Base-by-base conservation (phyloP, 225 moss, liverwort and hornwort species). In the Straminergon stramineum region DNA sequence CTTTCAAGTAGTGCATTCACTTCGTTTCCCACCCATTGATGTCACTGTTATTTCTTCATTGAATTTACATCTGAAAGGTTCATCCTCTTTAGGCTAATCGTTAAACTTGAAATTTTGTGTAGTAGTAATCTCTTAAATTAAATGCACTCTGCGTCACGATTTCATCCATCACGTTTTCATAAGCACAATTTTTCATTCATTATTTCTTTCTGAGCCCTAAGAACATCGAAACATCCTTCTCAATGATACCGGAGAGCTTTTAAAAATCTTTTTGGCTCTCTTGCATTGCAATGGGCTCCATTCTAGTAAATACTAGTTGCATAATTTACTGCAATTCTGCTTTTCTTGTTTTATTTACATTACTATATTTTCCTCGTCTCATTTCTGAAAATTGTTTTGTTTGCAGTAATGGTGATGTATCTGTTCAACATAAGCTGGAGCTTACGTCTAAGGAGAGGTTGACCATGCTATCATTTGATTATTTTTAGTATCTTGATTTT, bases 1-100 rank as follows among this genome's bases (percentile, higher is more conserved):
- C 94, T 91, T 92, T 96, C 91, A 97, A 95, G 99, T 97, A 95
- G 93, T 90, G 92, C 86, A 90, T 92, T 89, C 90, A 90, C 87
- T 93, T 91, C 90, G 84, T 82, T 92, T 89, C 79, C 82, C 61
- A 86, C 85, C 53, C 55, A 37, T 89, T 79, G 73, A 34, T 91
- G 15, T 56, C 86, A 31, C 64, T 81, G 28, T 20, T 31, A 31
- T 16, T 89, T 57, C 76, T 82, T 77, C 62, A 41, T 53, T 81
- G 64, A 41, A 65, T 39, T 69, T 70, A 13, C 68, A 39, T 83
- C 63, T 88, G 34, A 34, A 26, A 51, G 6, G 35, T 69, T 45
- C n/a, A 81, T 88, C 67, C 58, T 37, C 75, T 86, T 87, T 75
- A 32, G 53, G 45, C 48, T 84, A 30, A 74, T 91, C 62, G 37